Conservation (phyloP, 257 asterid genomes). For the Salvia rosmarinus region DNA sequence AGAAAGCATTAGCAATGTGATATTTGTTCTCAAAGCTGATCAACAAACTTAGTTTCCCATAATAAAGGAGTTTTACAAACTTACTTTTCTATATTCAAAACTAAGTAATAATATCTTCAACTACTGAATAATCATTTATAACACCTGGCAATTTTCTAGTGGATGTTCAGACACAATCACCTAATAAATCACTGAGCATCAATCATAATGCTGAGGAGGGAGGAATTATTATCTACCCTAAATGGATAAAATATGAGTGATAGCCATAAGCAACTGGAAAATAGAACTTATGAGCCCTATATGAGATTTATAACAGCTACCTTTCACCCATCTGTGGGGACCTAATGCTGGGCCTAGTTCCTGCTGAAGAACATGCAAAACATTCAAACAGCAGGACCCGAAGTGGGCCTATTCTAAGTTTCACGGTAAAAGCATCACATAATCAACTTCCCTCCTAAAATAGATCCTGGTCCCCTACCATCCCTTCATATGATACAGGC, state of each 20-base stretch:
- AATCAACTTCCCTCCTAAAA: conserved; percentile 33
- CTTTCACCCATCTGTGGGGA: conserved; percentile 44
- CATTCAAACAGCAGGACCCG: conserved; percentile 43
- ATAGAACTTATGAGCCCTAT: conserved; percentile 21
- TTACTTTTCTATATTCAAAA: neutral
- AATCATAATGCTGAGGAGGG: conserved; percentile 19
- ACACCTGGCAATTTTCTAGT: conserved; percentile 23
- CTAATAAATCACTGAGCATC: conserved; percentile 19
- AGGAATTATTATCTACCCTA: conserved; percentile 24
- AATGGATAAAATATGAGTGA: conserved; percentile 38
- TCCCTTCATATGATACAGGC: conserved; percentile 33
- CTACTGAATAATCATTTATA: conserved; percentile 26
- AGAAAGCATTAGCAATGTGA: conserved; percentile 4
- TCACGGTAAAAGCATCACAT: conserved; percentile 33
- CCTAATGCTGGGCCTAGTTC: conserved; percentile 41
- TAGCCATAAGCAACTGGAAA: conserved; percentile 29
- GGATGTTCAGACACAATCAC: conserved; percentile 36
- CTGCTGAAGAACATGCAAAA: conserved; percentile 44
- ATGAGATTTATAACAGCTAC: conserved; percentile 30
- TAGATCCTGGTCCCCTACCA: conserved; percentile 42
- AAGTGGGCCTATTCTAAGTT: conserved; percentile 37
- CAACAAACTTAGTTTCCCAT: conserved; percentile 3
- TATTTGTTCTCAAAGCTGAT: conserved; percentile 13
- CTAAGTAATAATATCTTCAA: conserved; percentile 25
- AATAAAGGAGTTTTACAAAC: conserved; percentile 10